A percentile compares a stretch with the other conserved stretches of the same genome.
phyloP scores from a whole-genome alignment of 2,329 filamentous ascomycete species.

The Fusarium zealandicum region DNA sequence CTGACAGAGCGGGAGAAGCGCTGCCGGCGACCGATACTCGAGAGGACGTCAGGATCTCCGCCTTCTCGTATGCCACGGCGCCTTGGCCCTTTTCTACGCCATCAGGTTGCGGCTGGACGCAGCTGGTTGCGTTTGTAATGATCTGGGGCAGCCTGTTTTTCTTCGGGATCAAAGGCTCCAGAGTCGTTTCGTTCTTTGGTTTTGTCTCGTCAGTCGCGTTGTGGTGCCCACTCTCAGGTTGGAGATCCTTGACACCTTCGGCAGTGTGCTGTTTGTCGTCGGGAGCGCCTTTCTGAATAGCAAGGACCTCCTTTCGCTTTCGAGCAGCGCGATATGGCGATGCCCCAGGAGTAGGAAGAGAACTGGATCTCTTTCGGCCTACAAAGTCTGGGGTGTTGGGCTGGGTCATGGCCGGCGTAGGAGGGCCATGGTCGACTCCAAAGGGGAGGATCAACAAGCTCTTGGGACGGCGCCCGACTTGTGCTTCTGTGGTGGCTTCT shows the following conservation, averaged over 20 bases:
- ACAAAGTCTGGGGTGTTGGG: constrained; percentile 47
- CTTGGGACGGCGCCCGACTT: constrained; percentile 51
- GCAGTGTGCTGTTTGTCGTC: constrained; percentile 13
- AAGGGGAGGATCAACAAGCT: constrained; percentile 48
- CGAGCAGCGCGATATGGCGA: constrained; percentile 33
- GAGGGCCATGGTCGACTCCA: constrained; percentile 40
- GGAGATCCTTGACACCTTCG: constrained; percentile 13
- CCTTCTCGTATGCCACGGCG: constrained; percentile 60
- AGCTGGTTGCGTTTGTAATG: constrained; percentile 28
- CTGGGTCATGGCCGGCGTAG: constrained; percentile 46
- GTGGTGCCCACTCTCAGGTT: constrained; percentile 2
- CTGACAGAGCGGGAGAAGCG: constrained; percentile 58
- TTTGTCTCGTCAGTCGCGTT: constrained; percentile 13
- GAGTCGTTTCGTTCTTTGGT: constrained; percentile 7
- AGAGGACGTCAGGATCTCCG: constrained; percentile 64
- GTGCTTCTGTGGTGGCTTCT: constrained; percentile 44
- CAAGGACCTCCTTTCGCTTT: constrained; percentile 22
- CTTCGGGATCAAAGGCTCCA: constrained; percentile 22
- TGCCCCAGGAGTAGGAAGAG: constrained; percentile 37
- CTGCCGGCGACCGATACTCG: constrained; percentile 62
- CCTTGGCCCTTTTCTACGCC: constrained; percentile 54
- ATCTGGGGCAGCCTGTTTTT: constrained; percentile 38
- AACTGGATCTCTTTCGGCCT: constrained; percentile 45
- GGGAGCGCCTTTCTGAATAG: background rate
- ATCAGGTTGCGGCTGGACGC: constrained; percentile 23